phyloP scores from a whole-genome alignment of 352 stramenopile species.

The Blastocystis sp. region DNA sequence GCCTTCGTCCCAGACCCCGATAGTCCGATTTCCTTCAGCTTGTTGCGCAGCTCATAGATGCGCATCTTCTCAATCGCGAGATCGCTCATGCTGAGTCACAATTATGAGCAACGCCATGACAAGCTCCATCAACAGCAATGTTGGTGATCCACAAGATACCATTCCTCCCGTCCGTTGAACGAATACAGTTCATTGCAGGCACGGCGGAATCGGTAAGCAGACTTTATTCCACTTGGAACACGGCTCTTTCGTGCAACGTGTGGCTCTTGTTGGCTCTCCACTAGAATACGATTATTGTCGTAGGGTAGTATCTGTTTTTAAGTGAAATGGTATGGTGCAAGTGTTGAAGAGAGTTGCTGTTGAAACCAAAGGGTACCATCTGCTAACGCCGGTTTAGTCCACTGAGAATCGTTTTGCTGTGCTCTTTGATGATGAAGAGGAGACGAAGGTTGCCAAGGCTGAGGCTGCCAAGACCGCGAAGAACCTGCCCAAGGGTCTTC shows the following conservation, averaged over 20 bases:
- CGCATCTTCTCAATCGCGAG: conserved; percentile 2
- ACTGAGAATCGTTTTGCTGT: conserved; percentile 50
- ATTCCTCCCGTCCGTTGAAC: no score
- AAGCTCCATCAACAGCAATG: no score
- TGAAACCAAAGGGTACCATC: not conserved
- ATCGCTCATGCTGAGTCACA: no score
- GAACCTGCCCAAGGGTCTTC: not conserved
- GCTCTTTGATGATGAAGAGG: conserved; percentile 42
- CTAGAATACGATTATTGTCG: not conserved
- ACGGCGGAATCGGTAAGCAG: no score
- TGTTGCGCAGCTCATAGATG: conserved; percentile 22
- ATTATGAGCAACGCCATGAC: no score
- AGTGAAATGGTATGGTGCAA: not conserved
- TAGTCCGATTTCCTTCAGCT: conserved; percentile 13
- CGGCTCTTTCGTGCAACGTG: no score
- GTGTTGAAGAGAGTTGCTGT: not conserved
- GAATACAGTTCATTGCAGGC: no score
- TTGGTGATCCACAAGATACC: no score
- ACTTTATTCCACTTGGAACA: no score
- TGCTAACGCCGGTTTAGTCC: conserved; percentile 6
- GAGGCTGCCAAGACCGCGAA: not conserved
- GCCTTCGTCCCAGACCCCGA: conserved; percentile 18
- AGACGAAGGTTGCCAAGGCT: no score
- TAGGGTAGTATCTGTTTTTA: conserved; percentile 20
- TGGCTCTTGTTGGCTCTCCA: not conserved